Conservation (phyloP, 1,284 basidiomycete genomes). For the Cryptococcus sp. region DNA sequence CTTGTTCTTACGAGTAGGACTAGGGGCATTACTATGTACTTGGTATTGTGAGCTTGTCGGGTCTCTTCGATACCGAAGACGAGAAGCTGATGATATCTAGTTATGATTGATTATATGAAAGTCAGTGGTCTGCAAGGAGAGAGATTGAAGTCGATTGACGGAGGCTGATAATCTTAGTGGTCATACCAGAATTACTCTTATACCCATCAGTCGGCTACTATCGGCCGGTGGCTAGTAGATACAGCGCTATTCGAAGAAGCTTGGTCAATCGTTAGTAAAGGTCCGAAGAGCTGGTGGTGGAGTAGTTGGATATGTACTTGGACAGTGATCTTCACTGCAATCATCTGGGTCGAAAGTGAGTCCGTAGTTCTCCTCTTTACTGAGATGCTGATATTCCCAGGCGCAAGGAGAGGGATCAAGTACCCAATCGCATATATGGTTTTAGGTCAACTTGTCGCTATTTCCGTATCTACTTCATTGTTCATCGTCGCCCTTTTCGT, state of each 20-base stretch:
- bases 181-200: slow-evolving; percentile 54
- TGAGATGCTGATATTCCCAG: slow-evolving; percentile 25
- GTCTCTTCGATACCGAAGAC: neutral
- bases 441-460: slow-evolving; percentile 67
- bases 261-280: slow-evolving; percentile 54
- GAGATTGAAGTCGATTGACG: neutral
- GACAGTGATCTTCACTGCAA: slow-evolving; percentile 61
- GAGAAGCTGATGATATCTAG: slow-evolving; percentile 9
- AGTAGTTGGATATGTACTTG: slow-evolving; percentile 62
- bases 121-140: slow-evolving; percentile 37
- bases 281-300: slow-evolving; percentile 65
- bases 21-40: slow-evolving; percentile 47
- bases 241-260: slow-evolving; percentile 65
- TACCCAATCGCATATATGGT: slow-evolving; percentile 67
- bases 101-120: slow-evolving; percentile 50
- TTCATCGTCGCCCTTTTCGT: slow-evolving; percentile 60
- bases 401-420: slow-evolving; percentile 52
- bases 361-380: neutral
- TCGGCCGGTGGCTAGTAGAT: slow-evolving; percentile 59
- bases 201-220: slow-evolving; percentile 9
- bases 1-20: slow-evolving; percentile 34
- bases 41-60: slow-evolving; percentile 57
- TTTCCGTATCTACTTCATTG: slow-evolving; percentile 63
- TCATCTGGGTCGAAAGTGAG: slow-evolving; percentile 58
- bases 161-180: slow-evolving; percentile 48